These are phyloP conservation scores for Mycocalia duriaeana DNA, from an alignment of 1,284 basidiomycete genomes.

Conservation along the genomic window DNA sequence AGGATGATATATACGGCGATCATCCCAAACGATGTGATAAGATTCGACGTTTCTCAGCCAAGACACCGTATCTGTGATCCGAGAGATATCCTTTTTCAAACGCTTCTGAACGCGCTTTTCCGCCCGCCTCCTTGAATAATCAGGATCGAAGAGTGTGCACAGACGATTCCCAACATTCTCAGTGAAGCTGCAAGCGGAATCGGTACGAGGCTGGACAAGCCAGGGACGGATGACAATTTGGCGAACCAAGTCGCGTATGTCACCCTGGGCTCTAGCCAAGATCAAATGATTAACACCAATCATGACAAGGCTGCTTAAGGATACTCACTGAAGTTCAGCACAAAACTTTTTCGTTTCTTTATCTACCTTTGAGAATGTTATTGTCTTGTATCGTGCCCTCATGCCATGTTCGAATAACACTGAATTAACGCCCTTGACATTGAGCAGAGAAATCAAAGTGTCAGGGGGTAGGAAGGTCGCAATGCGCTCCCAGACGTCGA, in stretches of 20 bases:
- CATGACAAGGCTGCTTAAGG: not conserved
- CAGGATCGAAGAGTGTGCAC: not conserved
- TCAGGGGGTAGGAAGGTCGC: not conserved
- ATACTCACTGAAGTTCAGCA: not conserved
- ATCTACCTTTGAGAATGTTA: not conserved
- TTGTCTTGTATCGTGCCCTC: not conserved
- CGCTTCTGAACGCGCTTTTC: not conserved
- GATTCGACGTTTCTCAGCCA: conserved; percentile 16
- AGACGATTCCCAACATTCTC: not conserved
- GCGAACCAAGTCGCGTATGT: not conserved
- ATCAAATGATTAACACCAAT: not conserved
- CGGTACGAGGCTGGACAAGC: not conserved
- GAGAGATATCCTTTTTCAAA: not conserved
- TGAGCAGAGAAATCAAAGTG: not conserved
- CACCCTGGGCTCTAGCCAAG: not conserved
- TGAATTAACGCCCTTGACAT: not conserved
- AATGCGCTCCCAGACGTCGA: not conserved
- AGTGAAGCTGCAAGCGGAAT: not conserved
- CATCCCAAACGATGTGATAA: conserved; percentile 34
- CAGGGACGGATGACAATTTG: not conserved
- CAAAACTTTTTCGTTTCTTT: not conserved
- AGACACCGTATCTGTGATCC: not conserved
- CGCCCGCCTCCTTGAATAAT: not conserved
- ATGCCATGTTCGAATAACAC: not conserved
- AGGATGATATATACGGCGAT: conserved; percentile 23